Base-by-base conservation (phyloP, 106 monocot species). In the Acanthochlamys bracteata region DNA sequence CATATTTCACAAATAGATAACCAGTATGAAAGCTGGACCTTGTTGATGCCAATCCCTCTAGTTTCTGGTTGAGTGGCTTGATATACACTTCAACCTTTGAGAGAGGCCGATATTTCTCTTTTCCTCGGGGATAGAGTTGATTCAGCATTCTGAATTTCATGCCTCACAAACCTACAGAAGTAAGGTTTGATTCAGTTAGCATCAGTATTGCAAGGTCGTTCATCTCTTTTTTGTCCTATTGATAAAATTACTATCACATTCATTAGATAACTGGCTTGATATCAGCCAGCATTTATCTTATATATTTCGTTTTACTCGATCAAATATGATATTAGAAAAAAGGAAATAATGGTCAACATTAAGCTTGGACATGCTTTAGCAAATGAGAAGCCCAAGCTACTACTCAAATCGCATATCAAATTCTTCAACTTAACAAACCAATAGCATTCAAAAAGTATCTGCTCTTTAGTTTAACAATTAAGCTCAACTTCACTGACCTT, bases 71-170 rank as follows among this genome's bases (percentile, higher is more conserved):
- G 73, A 89, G 68, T 4, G 55, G 52, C 65, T 84, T 89, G 20
- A 84, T 76, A 60, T 89, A 62, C 76, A 84, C 57, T 89, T 89
- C 6, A 84, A 89, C 42, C 89, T 74, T 42, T 84, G 81, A 14
- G 78, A 82, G 25, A 79, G 71, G 49, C 84, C 73, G 67, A 89
- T 89, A 20, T 58, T 81, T 56, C 79, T 74, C 64, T 70, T 84
- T 41, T 74, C 57, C 62, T 26, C 59, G 7, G 89, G 84, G 62
- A 89, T 72, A n/a, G 78, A 76, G 11, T 81, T 81, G 16, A 89
- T 82, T 0, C 78, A 79, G 21, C 84, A 89, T 62, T 81, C 84
- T 3, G 58, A 63, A 59, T 84, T 52, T 84, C 89, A 63, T 84
- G 75, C 51, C 82, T 73, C 59, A 73, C 81, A 62, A 89, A 89